Percentiles rank a stretch among this genome's conserved stretches.
phyloP scores from a whole-genome alignment of 345 rosid genomes.

The Crucihimalaya himalaica region DNA sequence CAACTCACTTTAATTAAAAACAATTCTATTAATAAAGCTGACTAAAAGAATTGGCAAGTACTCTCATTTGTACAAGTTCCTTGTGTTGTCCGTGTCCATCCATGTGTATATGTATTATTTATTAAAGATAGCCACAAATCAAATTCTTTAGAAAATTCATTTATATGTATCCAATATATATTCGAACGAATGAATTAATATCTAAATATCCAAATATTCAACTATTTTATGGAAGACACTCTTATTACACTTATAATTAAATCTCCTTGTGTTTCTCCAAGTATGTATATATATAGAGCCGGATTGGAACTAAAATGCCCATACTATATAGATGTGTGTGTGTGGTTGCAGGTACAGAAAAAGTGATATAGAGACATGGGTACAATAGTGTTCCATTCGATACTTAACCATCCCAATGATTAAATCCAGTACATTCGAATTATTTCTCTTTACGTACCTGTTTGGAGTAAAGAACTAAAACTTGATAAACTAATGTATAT shows the following conservation, averaged over 20 bases:
- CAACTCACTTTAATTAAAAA: background rate
- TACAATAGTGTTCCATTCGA: conserved; percentile 16
- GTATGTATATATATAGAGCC: no score
- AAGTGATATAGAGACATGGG: conserved; percentile 29
- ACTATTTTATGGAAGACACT: no score
- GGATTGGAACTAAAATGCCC: conserved; percentile 5
- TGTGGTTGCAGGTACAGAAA: conserved; percentile 26
- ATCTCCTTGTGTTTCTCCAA: no score
- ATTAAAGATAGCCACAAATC: conserved; percentile 14
- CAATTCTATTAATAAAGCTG: conserved; percentile 13
- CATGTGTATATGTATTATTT: background rate
- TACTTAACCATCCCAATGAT: conserved; percentile 27
- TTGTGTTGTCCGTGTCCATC: conserved; percentile 27
- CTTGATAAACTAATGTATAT: background rate
- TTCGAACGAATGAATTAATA: background rate
- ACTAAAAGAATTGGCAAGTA: conserved; percentile 9
- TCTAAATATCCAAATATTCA: background rate
- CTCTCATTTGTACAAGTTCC: conserved; percentile 3
- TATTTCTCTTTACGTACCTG: conserved; percentile 8
- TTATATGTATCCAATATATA: background rate
- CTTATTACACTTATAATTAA: no score
- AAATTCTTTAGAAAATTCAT: background rate
- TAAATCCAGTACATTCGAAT: conserved; percentile 20
- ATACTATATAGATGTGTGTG: background rate
- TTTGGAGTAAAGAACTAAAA: conserved; percentile 16